Base-by-base conservation (phyloP, 2,329 filamentous ascomycete genomes). In the Colletotrichum scovillei region DNA sequence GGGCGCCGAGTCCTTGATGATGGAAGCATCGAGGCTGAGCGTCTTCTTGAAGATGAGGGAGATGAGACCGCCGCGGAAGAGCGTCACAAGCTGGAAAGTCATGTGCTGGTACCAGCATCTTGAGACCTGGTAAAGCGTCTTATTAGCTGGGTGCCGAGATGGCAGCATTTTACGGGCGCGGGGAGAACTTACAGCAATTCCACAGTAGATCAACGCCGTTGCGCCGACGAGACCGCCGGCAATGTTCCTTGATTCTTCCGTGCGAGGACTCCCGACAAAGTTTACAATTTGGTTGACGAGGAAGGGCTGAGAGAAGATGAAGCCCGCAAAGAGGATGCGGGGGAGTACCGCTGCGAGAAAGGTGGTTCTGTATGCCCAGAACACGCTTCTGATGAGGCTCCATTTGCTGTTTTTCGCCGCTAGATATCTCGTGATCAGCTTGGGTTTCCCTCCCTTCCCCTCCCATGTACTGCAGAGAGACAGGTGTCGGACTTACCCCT, bases 31-130 rank as follows among this genome's bases (percentile, higher is more conserved):
- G 19, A 86, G 73, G 0, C 77, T 75, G 1, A 86, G 70, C 0
- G 85, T 86, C 75, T 87, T 86, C 22, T 84, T 82, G 75, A 87
- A 90, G 2, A 91, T 84, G 75, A 89, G 79, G 0, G 86, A 84
- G 4, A 82, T 76, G 1, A 85, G 68, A 1, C 78, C 80, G 1
- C 79, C 83, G 26, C 84, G 80, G 38, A 80, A 77, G 78, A 82
- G 81, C 9, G 82, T 80, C 30, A 83, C 80, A 26, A 81, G 77
- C 49, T 83, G 82, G 59, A 77, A 81, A 0, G 81, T 81, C 26
- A 79, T 75, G 68, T 85, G 83, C 32, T 80, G 79, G 67, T 83
- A 80, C 69, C 77, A 79, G 2, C 59, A 73, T 19, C 70, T 53
- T 14, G 66, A 69, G n/a, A 73, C 28, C 65, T 72, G 7, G 6